Conservation (phyloP, 78 protist species). For the Creolimax fragrantissima region DNA sequence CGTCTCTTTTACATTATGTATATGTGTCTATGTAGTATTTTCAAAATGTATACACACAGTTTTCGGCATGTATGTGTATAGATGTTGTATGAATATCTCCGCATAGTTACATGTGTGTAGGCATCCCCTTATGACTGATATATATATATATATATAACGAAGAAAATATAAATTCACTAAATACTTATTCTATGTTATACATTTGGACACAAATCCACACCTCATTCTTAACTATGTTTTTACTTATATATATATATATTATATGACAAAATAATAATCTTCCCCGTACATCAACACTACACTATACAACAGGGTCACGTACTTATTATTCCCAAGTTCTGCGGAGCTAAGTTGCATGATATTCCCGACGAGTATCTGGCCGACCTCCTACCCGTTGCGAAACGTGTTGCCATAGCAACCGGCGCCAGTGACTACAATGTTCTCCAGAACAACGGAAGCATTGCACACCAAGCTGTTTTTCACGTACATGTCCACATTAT, state of each 20-base stretch:
- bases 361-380: not conserved
- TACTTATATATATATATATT: not conserved
- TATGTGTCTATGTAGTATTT: not conserved
- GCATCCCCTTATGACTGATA: no score
- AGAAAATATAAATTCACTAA: no score
- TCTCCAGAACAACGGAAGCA: constrained; percentile 28
- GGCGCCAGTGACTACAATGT: constrained; percentile 22
- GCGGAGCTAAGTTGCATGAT: not conserved
- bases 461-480: constrained; percentile 19
- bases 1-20: no score
- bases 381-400: constrained; percentile 8
- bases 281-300: no score
- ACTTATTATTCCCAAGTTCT: constrained; percentile 6
- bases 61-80: not conserved
- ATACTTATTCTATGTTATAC: no score
- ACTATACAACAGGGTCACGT: constrained; percentile 16
- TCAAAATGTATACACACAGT: not conserved
- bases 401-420: not conserved
- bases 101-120: not conserved
- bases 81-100: not conserved
- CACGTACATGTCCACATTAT: constrained; percentile 35
- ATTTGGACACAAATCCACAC: no score
- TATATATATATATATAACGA: not conserved
- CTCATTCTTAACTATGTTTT: not conserved
- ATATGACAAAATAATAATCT: no score